phyloP scores from a whole-genome alignment of 2,329 filamentous ascomycete genomes.

The Paraphoma sp. region DNA sequence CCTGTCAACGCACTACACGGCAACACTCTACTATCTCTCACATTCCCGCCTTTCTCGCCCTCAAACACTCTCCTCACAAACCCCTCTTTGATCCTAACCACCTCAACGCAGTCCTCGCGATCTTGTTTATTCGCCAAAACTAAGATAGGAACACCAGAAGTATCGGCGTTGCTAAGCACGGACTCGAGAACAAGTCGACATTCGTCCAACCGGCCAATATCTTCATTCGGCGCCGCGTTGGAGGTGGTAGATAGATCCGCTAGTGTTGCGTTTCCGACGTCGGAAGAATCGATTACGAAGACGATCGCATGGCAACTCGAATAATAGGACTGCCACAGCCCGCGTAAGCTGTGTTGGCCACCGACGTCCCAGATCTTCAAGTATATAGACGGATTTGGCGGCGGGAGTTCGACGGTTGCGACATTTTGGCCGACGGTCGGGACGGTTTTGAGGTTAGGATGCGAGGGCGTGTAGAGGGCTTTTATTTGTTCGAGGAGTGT shows the following conservation, averaged over 20 bases:
- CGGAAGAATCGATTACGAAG: slow-evolving; percentile 95
- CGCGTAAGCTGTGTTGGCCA: slow-evolving; percentile 85
- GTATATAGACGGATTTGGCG: slow-evolving; percentile 79
- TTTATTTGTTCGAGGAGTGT: slow-evolving; percentile 98
- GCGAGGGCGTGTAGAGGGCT: slow-evolving; percentile 75
- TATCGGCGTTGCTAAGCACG: slow-evolving; percentile 84
- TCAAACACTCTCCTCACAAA: slow-evolving; percentile 95
- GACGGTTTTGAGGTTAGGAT: slow-evolving; percentile 81
- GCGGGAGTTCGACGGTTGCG: slow-evolving; percentile 17
- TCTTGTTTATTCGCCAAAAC: slow-evolving; percentile 98
- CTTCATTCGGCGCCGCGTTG: slow-evolving; percentile 37
- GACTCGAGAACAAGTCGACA: slow-evolving; percentile 89
- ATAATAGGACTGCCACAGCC: slow-evolving; percentile 97
- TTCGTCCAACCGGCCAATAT: slow-evolving; percentile 74
- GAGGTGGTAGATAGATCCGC: slow-evolving; percentile 50
- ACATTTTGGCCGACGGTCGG: slow-evolving; percentile 67
- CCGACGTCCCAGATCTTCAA: slow-evolving; percentile 99
- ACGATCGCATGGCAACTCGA: slow-evolving; percentile 93
- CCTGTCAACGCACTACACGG: slow-evolving; percentile 89
- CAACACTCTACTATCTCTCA: slow-evolving; percentile 88
- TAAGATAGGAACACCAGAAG: slow-evolving; percentile 88
- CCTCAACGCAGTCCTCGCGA: slow-evolving; percentile 95
- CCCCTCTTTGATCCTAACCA: slow-evolving; percentile 96
- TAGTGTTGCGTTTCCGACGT: slow-evolving; percentile 86
- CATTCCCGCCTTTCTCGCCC: slow-evolving; percentile 83